A percentile compares a stretch with the other conserved stretches of the same genome.
phyloP scores from a whole-genome alignment of 306 rosid species.

The Medicago lupulina region DNA sequence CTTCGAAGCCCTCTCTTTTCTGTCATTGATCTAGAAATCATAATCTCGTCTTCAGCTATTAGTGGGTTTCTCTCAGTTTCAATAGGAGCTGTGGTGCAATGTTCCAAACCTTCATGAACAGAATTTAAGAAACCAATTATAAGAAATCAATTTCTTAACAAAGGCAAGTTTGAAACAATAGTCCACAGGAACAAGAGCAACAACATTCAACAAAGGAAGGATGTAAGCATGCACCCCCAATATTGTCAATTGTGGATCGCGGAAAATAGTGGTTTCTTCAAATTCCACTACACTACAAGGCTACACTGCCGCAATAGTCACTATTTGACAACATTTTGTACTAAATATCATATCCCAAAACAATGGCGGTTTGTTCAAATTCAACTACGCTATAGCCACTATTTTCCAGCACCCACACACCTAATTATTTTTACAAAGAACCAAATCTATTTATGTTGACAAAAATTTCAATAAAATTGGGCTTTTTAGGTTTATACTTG shows the following conservation, averaged over 20 bases:
- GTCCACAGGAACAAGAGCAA: conserved; percentile 13
- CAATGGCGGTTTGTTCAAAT: too few relatives aligned
- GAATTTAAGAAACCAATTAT: conserved; percentile 41
- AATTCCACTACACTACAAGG: too few relatives aligned
- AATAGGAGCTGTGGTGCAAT: conserved; percentile 58
- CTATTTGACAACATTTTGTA: too few relatives aligned
- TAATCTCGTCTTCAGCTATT: conserved; percentile 49
- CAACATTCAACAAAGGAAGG: conserved; percentile 14
- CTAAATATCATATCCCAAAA: too few relatives aligned
- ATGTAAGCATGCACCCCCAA: background rate
- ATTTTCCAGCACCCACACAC: background rate
- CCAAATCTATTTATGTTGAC: background rate
- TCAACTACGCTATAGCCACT: too few relatives aligned
- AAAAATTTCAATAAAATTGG: background rate
- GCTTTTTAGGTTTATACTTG: conserved; percentile 20
- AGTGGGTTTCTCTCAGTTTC: conserved; percentile 50
- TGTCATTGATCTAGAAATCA: conserved; percentile 65
- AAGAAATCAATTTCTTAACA: conserved; percentile 32
- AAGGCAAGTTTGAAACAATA: conserved; percentile 35
- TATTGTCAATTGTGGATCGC: too few relatives aligned
- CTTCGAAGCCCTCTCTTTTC: conserved; percentile 64
- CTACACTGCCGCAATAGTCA: too few relatives aligned
- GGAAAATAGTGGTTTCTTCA: too few relatives aligned
- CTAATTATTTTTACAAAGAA: background rate
- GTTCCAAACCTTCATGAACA: conserved; percentile 63